Evolutionary conservation across 2,329 filamentous ascomycete genomes (phyloP).

Genomic region (Fusarium stilboides): DNA sequence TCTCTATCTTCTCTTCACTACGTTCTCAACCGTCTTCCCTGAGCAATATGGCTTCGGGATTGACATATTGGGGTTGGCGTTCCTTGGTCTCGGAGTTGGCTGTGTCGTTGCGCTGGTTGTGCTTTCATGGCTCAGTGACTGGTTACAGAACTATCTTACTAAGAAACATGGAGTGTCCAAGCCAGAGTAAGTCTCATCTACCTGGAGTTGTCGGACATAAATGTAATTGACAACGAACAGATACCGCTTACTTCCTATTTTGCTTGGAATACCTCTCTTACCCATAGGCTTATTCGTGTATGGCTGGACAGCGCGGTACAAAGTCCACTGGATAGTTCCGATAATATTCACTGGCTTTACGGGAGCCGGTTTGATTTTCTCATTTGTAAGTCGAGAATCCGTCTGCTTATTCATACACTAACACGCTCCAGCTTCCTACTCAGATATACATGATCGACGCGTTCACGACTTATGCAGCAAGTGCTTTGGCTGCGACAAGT

Average conservation of each 20-base stretch:
- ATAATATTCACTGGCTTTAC: conserved; percentile 29
- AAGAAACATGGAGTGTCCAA: conserved; percentile 11
- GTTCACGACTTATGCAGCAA: conserved; percentile 21
- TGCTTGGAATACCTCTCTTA: conserved; percentile 1
- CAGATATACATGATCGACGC: conserved; percentile 31
- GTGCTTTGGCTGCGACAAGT: conserved; percentile 22
- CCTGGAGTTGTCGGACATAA: rapidly evolving
- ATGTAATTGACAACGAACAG: neutral
- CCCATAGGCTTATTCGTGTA: conserved; percentile 10
- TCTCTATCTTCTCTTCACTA: conserved; percentile 24
- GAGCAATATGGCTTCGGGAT: conserved; percentile 4
- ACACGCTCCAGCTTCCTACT: neutral
- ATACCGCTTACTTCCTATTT: conserved; percentile 19
- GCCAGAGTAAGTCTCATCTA: neutral
- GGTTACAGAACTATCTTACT: conserved; percentile 2
- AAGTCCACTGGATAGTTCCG: conserved; percentile 27
- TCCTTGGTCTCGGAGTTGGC: conserved; percentile 9
- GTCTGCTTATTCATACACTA: rapidly evolving
- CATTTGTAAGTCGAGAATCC: conserved; percentile 2
- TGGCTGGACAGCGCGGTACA: conserved; percentile 19
- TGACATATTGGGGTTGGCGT: conserved; percentile 1
- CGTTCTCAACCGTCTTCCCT: conserved; percentile 12
- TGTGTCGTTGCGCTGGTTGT: conserved; percentile 3
- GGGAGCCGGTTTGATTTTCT: conserved; percentile 21
- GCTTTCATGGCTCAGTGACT: conserved; percentile 23